A percentile compares a stretch with the other conserved stretches of the same genome.
These are phyloP conservation scores for Rhizodiscina lignyota DNA, from an alignment of 495 filamentous ascomycete genomes.

Conservation along the genomic window DNA sequence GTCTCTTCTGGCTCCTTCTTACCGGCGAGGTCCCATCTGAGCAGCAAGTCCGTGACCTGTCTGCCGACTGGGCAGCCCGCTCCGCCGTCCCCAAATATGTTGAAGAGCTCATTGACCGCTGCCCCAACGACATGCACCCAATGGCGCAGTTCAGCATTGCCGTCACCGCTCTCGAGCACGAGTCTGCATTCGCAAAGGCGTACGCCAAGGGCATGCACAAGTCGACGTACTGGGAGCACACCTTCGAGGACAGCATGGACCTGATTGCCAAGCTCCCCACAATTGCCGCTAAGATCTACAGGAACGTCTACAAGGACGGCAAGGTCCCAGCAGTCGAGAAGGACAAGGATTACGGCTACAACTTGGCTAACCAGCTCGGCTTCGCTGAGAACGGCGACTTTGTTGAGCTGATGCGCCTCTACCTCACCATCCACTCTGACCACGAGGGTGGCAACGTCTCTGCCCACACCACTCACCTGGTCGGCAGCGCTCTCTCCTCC, in stretches of 20 bases:
- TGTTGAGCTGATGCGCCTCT: constrained; percentile 92
- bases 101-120: constrained; percentile 98
- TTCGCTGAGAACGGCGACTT: constrained; percentile 93
- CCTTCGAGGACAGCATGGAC: constrained; percentile 99
- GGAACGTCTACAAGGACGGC: constrained; percentile 98
- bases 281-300: constrained; percentile 96
- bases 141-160: constrained; percentile 99
- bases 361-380: constrained; percentile 97
- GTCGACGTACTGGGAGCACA: constrained; percentile 98
- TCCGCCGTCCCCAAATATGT: constrained; percentile 91
- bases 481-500: constrained; percentile 91
- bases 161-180: constrained; percentile 94
- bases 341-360: constrained; percentile 97
- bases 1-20: constrained; percentile 98
- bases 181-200: constrained; percentile 91
- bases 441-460: constrained; percentile 95
- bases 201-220: constrained; percentile 98
- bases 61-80: constrained; percentile 96
- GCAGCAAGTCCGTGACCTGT: constrained; percentile 94
- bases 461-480: constrained; percentile 95
- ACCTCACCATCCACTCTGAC: constrained; percentile 98
- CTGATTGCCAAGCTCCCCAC: constrained; percentile 98
- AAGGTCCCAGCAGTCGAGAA: constrained; percentile 90
- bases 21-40: constrained; percentile 93
- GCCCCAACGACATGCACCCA: constrained; percentile 93